Evolutionary conservation across 1,284 basidiomycete genomes (phyloP).

Genomic region (Leccinum subrobustum): DNA sequence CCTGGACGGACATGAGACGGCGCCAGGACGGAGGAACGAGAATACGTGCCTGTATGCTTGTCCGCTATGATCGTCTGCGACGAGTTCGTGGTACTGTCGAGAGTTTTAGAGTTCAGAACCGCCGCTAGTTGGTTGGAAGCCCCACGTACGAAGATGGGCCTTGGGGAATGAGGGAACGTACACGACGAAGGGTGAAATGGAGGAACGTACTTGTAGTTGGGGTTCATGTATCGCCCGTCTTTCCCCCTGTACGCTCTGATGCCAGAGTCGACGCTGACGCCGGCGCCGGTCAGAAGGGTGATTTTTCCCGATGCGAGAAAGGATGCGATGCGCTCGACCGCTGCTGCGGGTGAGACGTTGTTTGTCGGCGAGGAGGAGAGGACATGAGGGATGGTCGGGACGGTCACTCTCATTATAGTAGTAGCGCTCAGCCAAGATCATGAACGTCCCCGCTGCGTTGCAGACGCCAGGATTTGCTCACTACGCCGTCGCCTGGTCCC

Average conservation of each 20-base stretch:
- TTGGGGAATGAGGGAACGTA: slow-evolving; percentile 20
- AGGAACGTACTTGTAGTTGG: slow-evolving; percentile 77
- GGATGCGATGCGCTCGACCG: slow-evolving; percentile 49
- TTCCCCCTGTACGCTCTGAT: slow-evolving; percentile 86
- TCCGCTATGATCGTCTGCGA: slow-evolving; percentile 67
- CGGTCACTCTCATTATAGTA: slow-evolving; percentile 67
- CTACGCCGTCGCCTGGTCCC: slow-evolving; percentile 88
- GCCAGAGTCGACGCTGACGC: slow-evolving; percentile 90
- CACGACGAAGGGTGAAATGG: background rate
- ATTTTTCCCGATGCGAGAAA: slow-evolving; percentile 73
- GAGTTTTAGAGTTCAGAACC: slow-evolving; percentile 8
- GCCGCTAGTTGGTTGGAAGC: background rate
- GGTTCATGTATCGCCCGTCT: slow-evolving; percentile 86
- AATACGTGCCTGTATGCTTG: slow-evolving; percentile 58
- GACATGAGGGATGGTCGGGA: slow-evolving; percentile 71
- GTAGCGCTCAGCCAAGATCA: slow-evolving; percentile 32
- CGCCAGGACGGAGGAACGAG: background rate
- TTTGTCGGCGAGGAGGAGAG: slow-evolving; percentile 46
- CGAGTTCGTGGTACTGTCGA: slow-evolving; percentile 76
- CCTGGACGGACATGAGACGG: slow-evolving; percentile 36
- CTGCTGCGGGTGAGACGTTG: slow-evolving; percentile 45
- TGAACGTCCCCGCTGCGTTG: slow-evolving; percentile 50
- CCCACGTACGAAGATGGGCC: slow-evolving; percentile 55
- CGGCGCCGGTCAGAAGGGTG: slow-evolving; percentile 82
- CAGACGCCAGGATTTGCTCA: slow-evolving; percentile 87